These are phyloP conservation scores for Chlorella sp. DNA, from an alignment of 139 green algal genomes.

Conservation along the genomic window DNA sequence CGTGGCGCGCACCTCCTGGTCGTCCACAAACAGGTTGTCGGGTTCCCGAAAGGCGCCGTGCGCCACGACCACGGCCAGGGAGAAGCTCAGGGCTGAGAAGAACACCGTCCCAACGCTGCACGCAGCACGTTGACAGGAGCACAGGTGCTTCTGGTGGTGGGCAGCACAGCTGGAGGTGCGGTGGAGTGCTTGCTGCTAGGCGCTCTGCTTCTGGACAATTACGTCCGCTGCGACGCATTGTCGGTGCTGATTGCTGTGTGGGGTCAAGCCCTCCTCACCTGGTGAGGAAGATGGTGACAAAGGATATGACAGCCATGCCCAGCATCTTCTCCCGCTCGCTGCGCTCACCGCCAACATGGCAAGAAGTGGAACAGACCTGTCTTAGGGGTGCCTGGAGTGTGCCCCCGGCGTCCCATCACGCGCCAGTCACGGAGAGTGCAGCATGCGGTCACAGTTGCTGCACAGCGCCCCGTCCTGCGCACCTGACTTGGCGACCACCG, in stretches of 20 bases:
- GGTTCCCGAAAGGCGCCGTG: slow-evolving; percentile 59
- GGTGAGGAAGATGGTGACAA: slow-evolving; percentile 89
- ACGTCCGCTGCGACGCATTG: too few relatives aligned
- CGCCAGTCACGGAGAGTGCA: too few relatives aligned
- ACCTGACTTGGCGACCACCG: slow-evolving; percentile 69
- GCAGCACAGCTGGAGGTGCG: too few relatives aligned
- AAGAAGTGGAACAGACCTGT: background rate
- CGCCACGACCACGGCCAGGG: slow-evolving; percentile 54
- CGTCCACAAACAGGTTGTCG: slow-evolving; percentile 41
- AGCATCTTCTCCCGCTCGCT: slow-evolving; percentile 84
- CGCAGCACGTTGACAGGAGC: too few relatives aligned
- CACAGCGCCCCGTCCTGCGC: background rate
- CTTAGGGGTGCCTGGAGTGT: too few relatives aligned
- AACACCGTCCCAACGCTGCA: slow-evolving; percentile 75
- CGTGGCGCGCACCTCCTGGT: slow-evolving; percentile 16
- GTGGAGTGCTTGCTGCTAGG: too few relatives aligned
- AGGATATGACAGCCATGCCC: slow-evolving; percentile 59
- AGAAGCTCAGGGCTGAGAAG: slow-evolving; percentile 75
- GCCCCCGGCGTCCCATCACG: too few relatives aligned
- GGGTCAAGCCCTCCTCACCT: slow-evolving; percentile 29
- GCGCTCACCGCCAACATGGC: slow-evolving; percentile 23
- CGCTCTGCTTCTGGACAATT: too few relatives aligned
- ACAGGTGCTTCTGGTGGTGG: too few relatives aligned
- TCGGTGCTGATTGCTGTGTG: too few relatives aligned
- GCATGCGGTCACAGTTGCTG: too few relatives aligned